Evolutionary conservation across 2,329 filamentous ascomycete genomes (phyloP).

Genomic region (Xylaria sp.): DNA sequence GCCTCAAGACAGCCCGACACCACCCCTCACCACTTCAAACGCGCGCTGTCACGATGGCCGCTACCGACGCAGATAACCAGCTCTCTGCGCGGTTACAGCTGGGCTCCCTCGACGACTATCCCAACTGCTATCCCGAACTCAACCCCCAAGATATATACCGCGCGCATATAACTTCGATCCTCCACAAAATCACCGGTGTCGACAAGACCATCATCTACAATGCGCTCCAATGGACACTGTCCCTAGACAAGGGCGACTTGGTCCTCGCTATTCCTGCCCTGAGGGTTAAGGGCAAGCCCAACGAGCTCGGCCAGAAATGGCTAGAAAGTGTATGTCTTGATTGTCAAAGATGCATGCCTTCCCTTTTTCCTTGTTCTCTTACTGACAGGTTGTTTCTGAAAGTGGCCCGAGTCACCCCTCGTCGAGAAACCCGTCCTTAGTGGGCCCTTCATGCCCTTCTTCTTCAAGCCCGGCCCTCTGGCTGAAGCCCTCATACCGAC

Average conservation of each 20-base stretch:
- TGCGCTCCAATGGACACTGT: slow-evolving; percentile 80
- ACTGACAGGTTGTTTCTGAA: slow-evolving; percentile 19
- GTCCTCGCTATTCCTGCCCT: slow-evolving; percentile 83
- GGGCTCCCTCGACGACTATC: slow-evolving; percentile 55
- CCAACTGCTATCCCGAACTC: slow-evolving; percentile 71
- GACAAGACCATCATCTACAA: slow-evolving; percentile 78
- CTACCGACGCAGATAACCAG: slow-evolving; percentile 39
- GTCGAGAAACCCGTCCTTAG: slow-evolving; percentile 75
- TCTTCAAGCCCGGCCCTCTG: slow-evolving; percentile 77
- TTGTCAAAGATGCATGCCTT: slow-evolving; percentile 20
- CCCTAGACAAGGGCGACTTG: slow-evolving; percentile 85
- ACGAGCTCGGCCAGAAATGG: slow-evolving; percentile 71
- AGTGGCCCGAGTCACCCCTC: slow-evolving; percentile 75
- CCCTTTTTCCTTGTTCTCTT: not conserved
- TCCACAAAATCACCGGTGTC: slow-evolving; percentile 76
- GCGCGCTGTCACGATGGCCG: slow-evolving; percentile 40
- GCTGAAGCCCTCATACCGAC: slow-evolving; percentile 74
- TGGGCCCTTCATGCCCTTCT: slow-evolving; percentile 81
- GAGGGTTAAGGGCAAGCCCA: slow-evolving; percentile 77
- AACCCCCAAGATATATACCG: slow-evolving; percentile 86
- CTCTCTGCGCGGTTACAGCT: slow-evolving; percentile 45
- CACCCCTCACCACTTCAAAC: slow-evolving; percentile 15
- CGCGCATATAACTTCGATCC: slow-evolving; percentile 76
- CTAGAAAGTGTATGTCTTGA: slow-evolving; percentile 62
- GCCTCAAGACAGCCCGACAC: not conserved